These are phyloP conservation scores for Pyrus betulifolia DNA, from an alignment of 306 rosid species.

Conservation along the genomic window DNA sequence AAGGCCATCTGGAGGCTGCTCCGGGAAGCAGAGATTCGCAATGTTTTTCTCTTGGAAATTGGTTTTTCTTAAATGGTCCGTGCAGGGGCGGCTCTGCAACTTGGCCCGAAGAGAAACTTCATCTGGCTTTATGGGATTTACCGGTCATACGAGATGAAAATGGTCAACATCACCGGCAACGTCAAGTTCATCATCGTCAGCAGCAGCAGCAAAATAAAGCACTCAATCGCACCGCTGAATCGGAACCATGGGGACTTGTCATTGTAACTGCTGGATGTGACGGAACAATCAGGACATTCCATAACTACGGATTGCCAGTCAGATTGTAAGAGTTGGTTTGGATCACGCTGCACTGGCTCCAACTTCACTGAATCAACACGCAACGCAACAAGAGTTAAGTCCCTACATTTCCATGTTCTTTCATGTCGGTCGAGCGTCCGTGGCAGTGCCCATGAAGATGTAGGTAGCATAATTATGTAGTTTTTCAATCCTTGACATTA, in stretches of 20 bases:
- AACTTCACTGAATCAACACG: too few relatives aligned
- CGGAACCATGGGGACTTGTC: slow-evolving; percentile 73
- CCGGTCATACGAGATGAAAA: too few relatives aligned
- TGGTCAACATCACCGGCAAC: background rate
- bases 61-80: slow-evolving; percentile 55
- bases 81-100: slow-evolving; percentile 51
- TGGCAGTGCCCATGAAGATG: too few relatives aligned
- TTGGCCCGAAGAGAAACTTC: slow-evolving; percentile 91
- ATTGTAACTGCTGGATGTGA: slow-evolving; percentile 66
- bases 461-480: too few relatives aligned
- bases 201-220: background rate
- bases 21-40: slow-evolving; percentile 31
- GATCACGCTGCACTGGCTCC: background rate
- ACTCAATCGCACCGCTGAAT: background rate
- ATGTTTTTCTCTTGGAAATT: slow-evolving; percentile 46
- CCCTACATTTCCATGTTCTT: too few relatives aligned
- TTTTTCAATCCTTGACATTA: too few relatives aligned
- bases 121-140: slow-evolving; percentile 1
- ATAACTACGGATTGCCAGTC: slow-evolving; percentile 83
- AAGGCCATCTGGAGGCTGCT: slow-evolving; percentile 8
- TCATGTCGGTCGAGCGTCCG: too few relatives aligned
- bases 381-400: too few relatives aligned
- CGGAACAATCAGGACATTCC: slow-evolving; percentile 72
- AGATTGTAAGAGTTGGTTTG: slow-evolving; percentile 30
- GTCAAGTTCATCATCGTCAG: background rate